Evolutionary conservation across 805 yeast genomes (phyloP).

Genomic region (Kregervanrija fluxuum): DNA sequence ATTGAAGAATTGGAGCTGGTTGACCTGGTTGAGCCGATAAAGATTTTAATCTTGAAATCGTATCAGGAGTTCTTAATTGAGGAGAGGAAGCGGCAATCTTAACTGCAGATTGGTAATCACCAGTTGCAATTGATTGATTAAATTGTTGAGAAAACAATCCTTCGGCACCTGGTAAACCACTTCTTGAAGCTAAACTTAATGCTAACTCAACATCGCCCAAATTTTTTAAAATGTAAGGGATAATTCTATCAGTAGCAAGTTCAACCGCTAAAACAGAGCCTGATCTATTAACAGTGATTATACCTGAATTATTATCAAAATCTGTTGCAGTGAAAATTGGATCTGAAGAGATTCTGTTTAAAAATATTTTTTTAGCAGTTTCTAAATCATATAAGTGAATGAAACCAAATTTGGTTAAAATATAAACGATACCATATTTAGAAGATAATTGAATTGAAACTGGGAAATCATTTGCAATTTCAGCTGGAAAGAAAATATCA

Average conservation of each 20-base stretch:
- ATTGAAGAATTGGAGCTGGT: conserved; percentile 88
- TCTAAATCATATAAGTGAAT: conserved; percentile 93
- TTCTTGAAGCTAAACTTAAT: conserved; percentile 82
- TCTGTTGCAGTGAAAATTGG: conserved; percentile 86
- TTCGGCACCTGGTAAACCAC: conserved; percentile 97
- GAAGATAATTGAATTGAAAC: conserved; percentile 82
- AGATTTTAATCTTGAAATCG: conserved; percentile 86
- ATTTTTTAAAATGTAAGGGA: conserved; percentile 83
- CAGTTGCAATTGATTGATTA: conserved; percentile 72
- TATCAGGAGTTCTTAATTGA: conserved; percentile 87
- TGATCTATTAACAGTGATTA: conserved; percentile 85
- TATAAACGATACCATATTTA: conserved; percentile 78
- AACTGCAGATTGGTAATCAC: conserved; percentile 89
- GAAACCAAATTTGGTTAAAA: conserved; percentile 93
- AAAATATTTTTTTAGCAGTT: conserved; percentile 85
- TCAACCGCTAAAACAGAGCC: conserved; percentile 95
- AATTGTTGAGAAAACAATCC: conserved; percentile 85
- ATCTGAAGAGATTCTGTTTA: conserved; percentile 93
- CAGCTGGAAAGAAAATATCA: conserved; percentile 94
- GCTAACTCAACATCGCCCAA: conserved; percentile 85
- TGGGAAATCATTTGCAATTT: conserved; percentile 94
- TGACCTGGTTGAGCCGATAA: conserved; percentile 91
- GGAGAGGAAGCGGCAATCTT: conserved; percentile 94
- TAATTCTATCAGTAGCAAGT: conserved; percentile 72
- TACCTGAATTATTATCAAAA: conserved; percentile 70